Conservation (phyloP, 495 filamentous ascomycete species). For the Xylaria grammica region DNA sequence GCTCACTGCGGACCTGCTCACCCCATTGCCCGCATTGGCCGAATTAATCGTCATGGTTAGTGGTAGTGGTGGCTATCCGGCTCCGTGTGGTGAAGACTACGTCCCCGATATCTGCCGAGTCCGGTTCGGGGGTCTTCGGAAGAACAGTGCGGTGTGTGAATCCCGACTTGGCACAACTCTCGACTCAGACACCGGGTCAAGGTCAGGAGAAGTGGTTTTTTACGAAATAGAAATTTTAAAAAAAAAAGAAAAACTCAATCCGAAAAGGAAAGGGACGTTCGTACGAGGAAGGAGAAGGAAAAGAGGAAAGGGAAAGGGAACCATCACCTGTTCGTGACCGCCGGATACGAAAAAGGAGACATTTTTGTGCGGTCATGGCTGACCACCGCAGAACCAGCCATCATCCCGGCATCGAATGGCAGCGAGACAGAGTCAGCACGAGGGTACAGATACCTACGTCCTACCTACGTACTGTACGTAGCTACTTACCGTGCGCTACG, state of each 20-base stretch:
- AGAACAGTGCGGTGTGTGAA: not conserved
- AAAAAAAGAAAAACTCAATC: not conserved
- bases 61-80: constrained; percentile 1
- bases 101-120: constrained; percentile 11
- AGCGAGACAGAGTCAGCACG: not conserved
- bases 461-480: not conserved
- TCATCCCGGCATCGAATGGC: not conserved
- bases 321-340: not conserved
- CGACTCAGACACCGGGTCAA: not conserved
- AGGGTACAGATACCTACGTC: constrained; percentile 4
- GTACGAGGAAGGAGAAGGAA: not conserved
- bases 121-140: constrained; percentile 20
- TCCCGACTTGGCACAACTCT: constrained; percentile 9
- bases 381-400: constrained; percentile 4
- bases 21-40: not conserved
- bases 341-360: constrained; percentile 5
- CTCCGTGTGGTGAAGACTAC: not conserved
- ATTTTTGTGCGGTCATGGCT: constrained; percentile 6
- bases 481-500: not conserved
- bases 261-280: not conserved
- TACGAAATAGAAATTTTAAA: too few relatives aligned
- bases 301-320: not conserved
- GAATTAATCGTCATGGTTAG: constrained; percentile 2
- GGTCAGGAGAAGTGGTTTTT: too few relatives aligned
- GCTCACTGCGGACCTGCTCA: not conserved